Conservation (phyloP, 306 rosid genomes). For the Acacia confusa region DNA sequence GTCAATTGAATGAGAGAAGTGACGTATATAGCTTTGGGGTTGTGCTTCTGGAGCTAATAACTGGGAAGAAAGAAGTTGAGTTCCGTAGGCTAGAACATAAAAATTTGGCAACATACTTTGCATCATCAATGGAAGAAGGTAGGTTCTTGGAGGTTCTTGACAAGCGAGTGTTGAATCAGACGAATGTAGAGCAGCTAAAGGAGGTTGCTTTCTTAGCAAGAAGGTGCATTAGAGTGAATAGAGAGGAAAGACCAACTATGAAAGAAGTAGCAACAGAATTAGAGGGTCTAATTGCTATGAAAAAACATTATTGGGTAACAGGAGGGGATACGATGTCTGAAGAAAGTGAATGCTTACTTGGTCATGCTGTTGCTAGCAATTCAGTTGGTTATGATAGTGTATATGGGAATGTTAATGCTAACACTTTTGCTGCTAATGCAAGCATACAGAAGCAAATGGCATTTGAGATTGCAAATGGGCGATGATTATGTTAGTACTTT, state of each 20-base stretch:
- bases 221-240: slow-evolving; percentile 32
- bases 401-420: neutral
- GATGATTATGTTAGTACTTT: neutral
- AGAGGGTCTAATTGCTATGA: slow-evolving; percentile 32
- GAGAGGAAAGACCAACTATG: slow-evolving; percentile 47
- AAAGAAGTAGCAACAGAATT: slow-evolving; percentile 43
- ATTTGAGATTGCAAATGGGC: neutral
- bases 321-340: neutral
- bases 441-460: neutral
- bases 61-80: neutral
- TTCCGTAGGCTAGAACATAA: neutral
- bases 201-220: slow-evolving; percentile 35
- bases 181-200: slow-evolving; percentile 25
- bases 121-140: neutral
- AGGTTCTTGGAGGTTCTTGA: neutral
- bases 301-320: neutral
- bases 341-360: neutral
- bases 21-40: slow-evolving; percentile 14
- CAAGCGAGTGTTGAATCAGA: neutral
- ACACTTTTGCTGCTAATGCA: neutral
- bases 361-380: too few relatives aligned
- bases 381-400: too few relatives aligned
- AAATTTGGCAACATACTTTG: slow-evolving; percentile 16
- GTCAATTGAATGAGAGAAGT: neutral
- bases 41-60: neutral